Base-by-base conservation (phyloP, 2,329 filamentous ascomycete species). In the Colletotrichum orchidophilum region DNA sequence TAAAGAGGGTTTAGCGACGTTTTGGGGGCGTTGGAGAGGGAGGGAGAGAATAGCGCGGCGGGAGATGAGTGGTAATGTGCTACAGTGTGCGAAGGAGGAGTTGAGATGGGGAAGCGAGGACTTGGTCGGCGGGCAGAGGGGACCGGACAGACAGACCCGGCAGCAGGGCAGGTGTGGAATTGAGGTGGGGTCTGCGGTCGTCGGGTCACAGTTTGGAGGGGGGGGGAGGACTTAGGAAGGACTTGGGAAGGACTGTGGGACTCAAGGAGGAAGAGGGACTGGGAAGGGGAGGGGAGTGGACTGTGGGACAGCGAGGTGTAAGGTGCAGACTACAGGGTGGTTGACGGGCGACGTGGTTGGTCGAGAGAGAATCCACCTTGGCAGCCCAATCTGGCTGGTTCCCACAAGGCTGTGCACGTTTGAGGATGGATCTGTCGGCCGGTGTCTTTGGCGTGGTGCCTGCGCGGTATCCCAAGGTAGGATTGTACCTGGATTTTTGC, bases 401-500 rank as follows among this genome's bases (percentile, higher is more conserved):
- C 63, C 71, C 73, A 73, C 71, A 73, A 74, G 73, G 71, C 73
- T 74, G 73, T 74, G 73, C 73, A 73, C 73, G 73, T 74, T 74
- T 74, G 71, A 73, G 71, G 67, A 73, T 72, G 62, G 58, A 71
- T 60, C 50, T 71, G 59, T 73, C 59, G 59, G 67, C 58, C 54
- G 12, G 53, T 27, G 63, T 57, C 69, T 73, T 53, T 24, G 53
- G 49, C 46, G 27, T 64, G 46, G 52, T 18, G 42, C 29, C 13
- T 58, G 42, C 35, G 39, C n/a, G 39, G 39, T 46, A 46, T 18
- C 39, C 7, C 39, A 24, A 71, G 52, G 58, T 54, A 39, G 33
- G 11, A 24, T 1, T 42, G 66, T 70, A 70, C 67, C 50, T 67
- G 31, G 12, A n/a, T 24, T 29, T 24, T 11, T 54, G 27, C 33